Percentiles rank a stretch among this genome's conserved stretches.
phyloP scores from a whole-genome alignment of 176 grass and related monocot species.

The Phoenix roebelenii region DNA sequence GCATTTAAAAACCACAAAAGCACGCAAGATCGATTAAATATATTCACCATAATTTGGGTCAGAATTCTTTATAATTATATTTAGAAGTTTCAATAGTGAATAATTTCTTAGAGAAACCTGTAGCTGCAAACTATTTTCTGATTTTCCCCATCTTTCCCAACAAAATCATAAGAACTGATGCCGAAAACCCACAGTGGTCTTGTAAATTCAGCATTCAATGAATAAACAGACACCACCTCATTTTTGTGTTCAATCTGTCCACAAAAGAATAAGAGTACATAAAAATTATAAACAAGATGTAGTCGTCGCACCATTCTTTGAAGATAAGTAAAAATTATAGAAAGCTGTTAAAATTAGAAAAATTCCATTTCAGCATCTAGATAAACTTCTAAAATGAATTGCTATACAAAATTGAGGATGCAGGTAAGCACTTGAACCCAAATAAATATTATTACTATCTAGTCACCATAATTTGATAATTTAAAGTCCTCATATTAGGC shows the following conservation, averaged over 20 bases:
- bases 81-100: neutral
- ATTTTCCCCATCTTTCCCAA: conserved; percentile 36
- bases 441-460: no score
- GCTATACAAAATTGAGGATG: no score
- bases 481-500: no score
- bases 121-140: conserved; percentile 67
- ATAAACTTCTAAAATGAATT: no score
- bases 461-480: no score
- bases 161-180: conserved; percentile 82
- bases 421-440: no score
- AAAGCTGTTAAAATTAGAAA: no score
- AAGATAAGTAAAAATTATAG: no score
- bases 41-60: no score
- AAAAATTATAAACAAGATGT: neutral
- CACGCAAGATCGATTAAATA: no score
- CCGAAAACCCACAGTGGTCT: conserved; percentile 84
- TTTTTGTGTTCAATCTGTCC: conserved; percentile 66
- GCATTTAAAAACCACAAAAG: conserved; percentile 14
- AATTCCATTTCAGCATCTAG: no score
- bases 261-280: conserved; percentile 7
- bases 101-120: conserved; percentile 34
- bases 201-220: conserved; percentile 82
- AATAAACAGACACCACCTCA: conserved; percentile 55
- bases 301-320: neutral
- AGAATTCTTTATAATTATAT: neutral